phyloP scores from a whole-genome alignment of 371 early-diverging fungal species.

The Lichtheimia ramosa region DNA sequence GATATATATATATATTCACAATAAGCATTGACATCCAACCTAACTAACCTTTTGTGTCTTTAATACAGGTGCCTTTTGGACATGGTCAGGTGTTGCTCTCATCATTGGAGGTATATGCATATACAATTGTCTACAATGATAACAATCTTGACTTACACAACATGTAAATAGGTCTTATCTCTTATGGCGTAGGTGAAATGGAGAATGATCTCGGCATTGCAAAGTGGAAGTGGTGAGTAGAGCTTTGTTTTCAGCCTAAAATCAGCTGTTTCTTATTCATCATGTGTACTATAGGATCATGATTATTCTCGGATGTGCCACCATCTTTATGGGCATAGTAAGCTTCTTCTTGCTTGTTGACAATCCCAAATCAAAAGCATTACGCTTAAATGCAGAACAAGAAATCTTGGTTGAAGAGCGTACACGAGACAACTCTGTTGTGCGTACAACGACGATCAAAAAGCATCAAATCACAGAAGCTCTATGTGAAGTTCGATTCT shows the following conservation, averaged over 20 bases:
- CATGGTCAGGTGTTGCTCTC: slow-evolving; percentile 49
- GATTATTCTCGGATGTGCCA: slow-evolving; percentile 35
- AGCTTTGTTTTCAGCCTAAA: neutral
- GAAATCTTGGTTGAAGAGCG: slow-evolving; percentile 40
- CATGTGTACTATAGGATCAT: slow-evolving; percentile 30
- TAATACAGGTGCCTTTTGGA: slow-evolving; percentile 31
- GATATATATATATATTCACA: neutral
- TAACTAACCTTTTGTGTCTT: neutral
- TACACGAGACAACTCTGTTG: slow-evolving; percentile 37
- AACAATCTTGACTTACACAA: no score
- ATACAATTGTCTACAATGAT: no score
- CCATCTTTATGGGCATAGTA: slow-evolving; percentile 21
- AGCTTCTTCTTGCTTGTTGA: slow-evolving; percentile 38
- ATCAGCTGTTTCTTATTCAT: neutral
- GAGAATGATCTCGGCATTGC: slow-evolving; percentile 30
- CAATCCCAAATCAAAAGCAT: slow-evolving; percentile 26
- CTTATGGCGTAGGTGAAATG: slow-evolving; percentile 58
- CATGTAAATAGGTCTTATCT: slow-evolving; percentile 33
- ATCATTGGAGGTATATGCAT: slow-evolving; percentile 44
- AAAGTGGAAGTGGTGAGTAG: slow-evolving; percentile 59
- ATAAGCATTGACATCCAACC: neutral
- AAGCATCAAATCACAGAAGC: slow-evolving; percentile 36
- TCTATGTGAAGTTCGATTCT: slow-evolving; percentile 27
- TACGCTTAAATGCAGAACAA: slow-evolving; percentile 34
- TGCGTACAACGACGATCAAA: slow-evolving; percentile 30